Evolutionary conservation across 768 basidiomycete genomes (phyloP), one percentile per base, ranked within the genome.

Genomic region (Lactarius tabidus): DNA sequence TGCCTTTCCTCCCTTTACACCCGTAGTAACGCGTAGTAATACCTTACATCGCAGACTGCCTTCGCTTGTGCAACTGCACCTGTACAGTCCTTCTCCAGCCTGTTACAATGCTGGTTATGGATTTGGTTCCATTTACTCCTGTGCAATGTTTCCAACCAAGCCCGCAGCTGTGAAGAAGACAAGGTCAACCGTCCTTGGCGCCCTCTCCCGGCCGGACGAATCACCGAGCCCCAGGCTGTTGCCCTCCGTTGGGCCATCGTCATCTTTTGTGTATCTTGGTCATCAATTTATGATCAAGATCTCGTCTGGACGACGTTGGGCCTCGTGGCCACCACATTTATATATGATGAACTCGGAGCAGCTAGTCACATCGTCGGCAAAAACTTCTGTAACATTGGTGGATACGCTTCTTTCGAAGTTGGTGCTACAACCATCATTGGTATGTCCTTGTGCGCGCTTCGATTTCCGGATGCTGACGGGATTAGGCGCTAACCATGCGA

Each of bases 61-160:
- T 69, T 71, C 43, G 70, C 70, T 6, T 63, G 58, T 57, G 71
- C 66, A 15, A 66, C 71, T 20, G 70, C 65, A 29, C 68, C 66
- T 28, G 62, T 67, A 23, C 62, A 62, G 9, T 61, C 63, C 33
- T 43, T 68, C 39, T 57, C 65, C 45, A 62, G 41, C 54, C 28
- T 71, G 41, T 15, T 65, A 12, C 59, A 63, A 52, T 65, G 58
- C 64, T 63, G 68, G 58, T 58, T 67, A 23, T 73, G 72, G 72
- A 67, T 71, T 12, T 73, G 72, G 72, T 43, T 73, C 6, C 72
- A 73, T 48, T 57, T 71, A 18, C 65, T 73, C 10, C 65, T 69
- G 48, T 72, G 67, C 66, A 70, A 70, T 60, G 67, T 72, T 18
- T 70, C 72, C 51, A 73, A 73, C 60, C 72, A 73, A 62, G 66